Conservation (phyloP, 1,139 yeast species). For the Pichia sp. region DNA sequence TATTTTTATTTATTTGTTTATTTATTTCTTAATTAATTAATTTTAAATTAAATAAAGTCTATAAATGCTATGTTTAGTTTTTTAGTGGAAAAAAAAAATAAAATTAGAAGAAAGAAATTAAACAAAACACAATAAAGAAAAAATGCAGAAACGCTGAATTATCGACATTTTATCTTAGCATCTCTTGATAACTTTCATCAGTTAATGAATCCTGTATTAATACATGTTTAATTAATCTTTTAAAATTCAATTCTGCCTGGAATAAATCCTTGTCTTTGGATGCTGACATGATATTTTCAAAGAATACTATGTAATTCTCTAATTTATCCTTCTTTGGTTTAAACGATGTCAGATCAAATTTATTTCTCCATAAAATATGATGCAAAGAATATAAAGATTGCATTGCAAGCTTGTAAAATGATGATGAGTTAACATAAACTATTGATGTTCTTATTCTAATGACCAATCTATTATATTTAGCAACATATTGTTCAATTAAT, state of each 20-base stretch:
- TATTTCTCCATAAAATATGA: constrained; percentile 19
- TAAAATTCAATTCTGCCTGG: constrained; percentile 16
- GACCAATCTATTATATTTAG: constrained; percentile 23
- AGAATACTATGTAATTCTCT: constrained; percentile 24
- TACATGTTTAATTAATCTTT: constrained; percentile 12
- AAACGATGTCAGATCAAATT: constrained; percentile 17
- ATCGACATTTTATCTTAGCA: not conserved
- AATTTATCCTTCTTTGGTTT: constrained; percentile 19
- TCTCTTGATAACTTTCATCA: not conserved
- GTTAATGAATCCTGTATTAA: not conserved
- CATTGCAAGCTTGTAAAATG: constrained; percentile 24
- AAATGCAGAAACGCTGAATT: not conserved
- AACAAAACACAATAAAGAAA: no score
- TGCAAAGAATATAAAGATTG: constrained; percentile 25
- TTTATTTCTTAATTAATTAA: not conserved
- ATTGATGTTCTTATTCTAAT: constrained; percentile 21
- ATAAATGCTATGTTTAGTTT: not conserved
- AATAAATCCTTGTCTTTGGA: constrained; percentile 14
- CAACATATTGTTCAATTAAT: constrained; percentile 28
- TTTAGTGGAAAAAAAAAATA: no score
- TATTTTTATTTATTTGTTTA: not conserved
- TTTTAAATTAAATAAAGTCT: not conserved
- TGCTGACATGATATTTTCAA: constrained; percentile 26
- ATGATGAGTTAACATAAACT: constrained; percentile 16
- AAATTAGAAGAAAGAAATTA: no score